Evolutionary conservation across 345 rosid genomes (phyloP), one percentile per base, ranked within the genome.

Genomic region (Trapa bicornis): DNA sequence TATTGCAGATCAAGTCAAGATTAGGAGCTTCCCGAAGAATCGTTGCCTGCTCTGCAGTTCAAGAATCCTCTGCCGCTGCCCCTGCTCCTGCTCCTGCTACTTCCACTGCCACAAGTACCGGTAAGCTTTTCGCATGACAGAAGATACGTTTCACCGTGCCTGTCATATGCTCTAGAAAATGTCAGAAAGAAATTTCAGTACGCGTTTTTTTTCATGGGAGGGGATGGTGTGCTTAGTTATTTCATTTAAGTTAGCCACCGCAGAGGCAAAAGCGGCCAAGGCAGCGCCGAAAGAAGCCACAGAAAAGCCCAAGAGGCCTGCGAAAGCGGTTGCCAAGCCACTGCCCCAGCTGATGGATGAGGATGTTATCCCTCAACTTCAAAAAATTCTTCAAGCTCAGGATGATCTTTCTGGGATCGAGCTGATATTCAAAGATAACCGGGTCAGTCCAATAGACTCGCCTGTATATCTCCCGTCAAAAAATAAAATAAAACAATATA

Each of bases 351-450:
- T 94, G 85, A 94, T 91, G 93, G 82, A 78, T 43, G 97, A 94
- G 85, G 99, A 94, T 14, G 89, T 94, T 68, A 91, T 94, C 72
- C 99, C 97, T 68, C 79, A 88, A 0, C 75, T 94, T 61, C 76
- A 67, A 78, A 42, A 86, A 41, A 83, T 77, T 68, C 87, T 94
- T 62, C 86, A 89, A 84, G 76, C 88, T 64, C 86, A 91, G 73
- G 75, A 80, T 16, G 91, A 86, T 68, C 77, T 94, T 36, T 74
- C 89, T 45, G 79, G 85, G n/a, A 68, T 91, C 8, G 85, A 85
- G 60, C 79, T 91, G 37, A 78, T 85, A 75, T 91, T 84, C 74
- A 78, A 84, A 76, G 97, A 89, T 14, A 84, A 89, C 75, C 87
- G 80, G 92, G 99, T 86, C 15, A 61, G 68, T 54, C 64, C 64